Conservation (phyloP, 106 monocot species). For the Allium sativum region DNA sequence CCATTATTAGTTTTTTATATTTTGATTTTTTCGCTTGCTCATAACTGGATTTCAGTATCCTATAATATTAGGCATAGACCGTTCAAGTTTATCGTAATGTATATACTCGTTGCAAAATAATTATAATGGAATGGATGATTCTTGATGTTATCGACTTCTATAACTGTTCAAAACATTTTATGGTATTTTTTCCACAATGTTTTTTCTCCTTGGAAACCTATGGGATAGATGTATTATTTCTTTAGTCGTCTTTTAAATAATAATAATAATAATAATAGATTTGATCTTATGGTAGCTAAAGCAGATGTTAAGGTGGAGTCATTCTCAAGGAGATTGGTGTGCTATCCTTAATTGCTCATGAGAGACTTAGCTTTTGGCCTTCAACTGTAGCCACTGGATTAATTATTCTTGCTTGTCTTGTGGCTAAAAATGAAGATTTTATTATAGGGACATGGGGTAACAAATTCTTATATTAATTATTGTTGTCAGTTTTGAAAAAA, state of each 20-base stretch:
- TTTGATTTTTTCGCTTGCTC: background rate
- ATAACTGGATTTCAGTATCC: too few relatives aligned
- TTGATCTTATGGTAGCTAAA: slow-evolving; percentile 78
- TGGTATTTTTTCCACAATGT: slow-evolving; percentile 47
- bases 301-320: slow-evolving; percentile 45
- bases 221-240: too few relatives aligned
- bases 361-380: slow-evolving; percentile 76
- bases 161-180: slow-evolving; percentile 72
- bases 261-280: slow-evolving; percentile 44
- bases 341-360: slow-evolving; percentile 56
- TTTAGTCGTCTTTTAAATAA: background rate
- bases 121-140: slow-evolving; percentile 94
- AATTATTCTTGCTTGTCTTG: slow-evolving; percentile 81
- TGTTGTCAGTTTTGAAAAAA: background rate
- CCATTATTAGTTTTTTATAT: too few relatives aligned
- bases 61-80: slow-evolving; percentile 41
- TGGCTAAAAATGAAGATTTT: slow-evolving; percentile 38
- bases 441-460: slow-evolving; percentile 67
- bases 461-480: background rate
- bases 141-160: slow-evolving; percentile 73
- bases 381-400: slow-evolving; percentile 85
- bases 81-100: slow-evolving; percentile 47
- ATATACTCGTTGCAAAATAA: slow-evolving; percentile 62
- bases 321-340: slow-evolving; percentile 53
- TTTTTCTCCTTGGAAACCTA: too few relatives aligned